phyloP scores from a whole-genome alignment of 1,139 yeast species.

The Kodamaea fungicola region DNA sequence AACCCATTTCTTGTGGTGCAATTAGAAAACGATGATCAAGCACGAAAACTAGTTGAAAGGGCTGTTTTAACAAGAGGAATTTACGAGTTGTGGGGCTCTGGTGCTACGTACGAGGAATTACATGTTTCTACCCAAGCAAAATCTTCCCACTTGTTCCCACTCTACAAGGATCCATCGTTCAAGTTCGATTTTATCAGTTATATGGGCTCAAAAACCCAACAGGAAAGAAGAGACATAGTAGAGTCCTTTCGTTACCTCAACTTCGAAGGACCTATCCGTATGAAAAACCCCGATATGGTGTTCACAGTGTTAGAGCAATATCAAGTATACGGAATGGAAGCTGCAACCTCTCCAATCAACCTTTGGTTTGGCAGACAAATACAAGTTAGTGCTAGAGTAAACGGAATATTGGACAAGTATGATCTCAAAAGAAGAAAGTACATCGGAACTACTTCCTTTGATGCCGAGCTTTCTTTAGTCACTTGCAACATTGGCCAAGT shows the following conservation, averaged over 20 bases:
- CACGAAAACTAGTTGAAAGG: constrained; percentile 58
- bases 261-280: constrained; percentile 71
- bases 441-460: constrained; percentile 96
- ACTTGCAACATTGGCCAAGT: constrained; percentile 86
- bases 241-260: constrained; percentile 70
- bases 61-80: constrained; percentile 72
- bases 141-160: constrained; percentile 24
- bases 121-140: constrained; percentile 50
- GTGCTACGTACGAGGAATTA: constrained; percentile 50
- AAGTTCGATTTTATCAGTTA: constrained; percentile 79
- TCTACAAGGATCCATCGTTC: constrained; percentile 50
- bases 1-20: constrained; percentile 72
- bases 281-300: constrained; percentile 74
- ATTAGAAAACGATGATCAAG: constrained; percentile 63
- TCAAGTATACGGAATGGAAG: constrained; percentile 44
- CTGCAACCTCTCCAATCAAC: constrained; percentile 51
- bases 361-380: constrained; percentile 78
- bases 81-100: constrained; percentile 84
- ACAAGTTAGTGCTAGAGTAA: constrained; percentile 58
- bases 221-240: constrained; percentile 58
- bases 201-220: constrained; percentile 51
- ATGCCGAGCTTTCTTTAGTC: constrained; percentile 79
- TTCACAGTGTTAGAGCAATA: constrained; percentile 79
- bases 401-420: constrained; percentile 65
- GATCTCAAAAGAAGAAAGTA: constrained; percentile 81